Base-by-base conservation (phyloP, 2,329 filamentous ascomycete species). In the Lasiodiplodia theobromae region DNA sequence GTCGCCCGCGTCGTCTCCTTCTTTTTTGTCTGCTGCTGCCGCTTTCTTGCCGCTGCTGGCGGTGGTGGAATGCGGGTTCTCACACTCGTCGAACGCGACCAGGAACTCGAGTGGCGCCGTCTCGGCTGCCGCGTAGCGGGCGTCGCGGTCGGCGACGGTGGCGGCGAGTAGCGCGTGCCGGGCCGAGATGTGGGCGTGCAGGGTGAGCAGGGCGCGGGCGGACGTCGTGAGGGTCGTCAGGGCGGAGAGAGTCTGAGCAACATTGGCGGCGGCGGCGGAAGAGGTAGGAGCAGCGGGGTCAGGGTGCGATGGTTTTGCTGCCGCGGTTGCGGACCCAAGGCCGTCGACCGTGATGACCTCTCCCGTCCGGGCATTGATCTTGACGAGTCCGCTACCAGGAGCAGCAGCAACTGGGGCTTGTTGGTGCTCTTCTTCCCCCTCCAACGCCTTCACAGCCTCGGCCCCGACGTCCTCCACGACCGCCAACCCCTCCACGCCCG, bases 41-140 rank as follows among this genome's bases (percentile, higher is more conserved):
- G 31, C 81, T 21, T 23, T 18, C 31, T 31, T 23, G n/a, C 18
- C 25, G n/a, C 31, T 8, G 34, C 18, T 12, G 12, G 5, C 4
- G 12, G 57, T 16, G 38, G 23, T 68, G 23, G 82, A 79, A 0
- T 47, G 40, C 40, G 81, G 79, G 58, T 82, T 80, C 21, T 84
- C 79, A 44, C 82, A 81, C 64, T 78, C 81, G 2, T 85, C 86
- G 72, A 85, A 82, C 44, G 85, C 84, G 62, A 87, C 83, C n/a
- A 85, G 84, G 23, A 86, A 82, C 56, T 83, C 82, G 65, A 86
- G 84, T 12, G 82, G 85, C 68, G 83, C 82, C 62, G 84, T 79
- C 71, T 87, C 85, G 0, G 86, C 84, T 71, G 82, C 84, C 76
- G 87, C 87, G 64, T 86, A 83, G 18, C 85, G 80, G 56, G 81